Evolutionary conservation across 305 asterid genomes (phyloP), one percentile per base, ranked within the genome.

Genomic region (Vinca major): DNA sequence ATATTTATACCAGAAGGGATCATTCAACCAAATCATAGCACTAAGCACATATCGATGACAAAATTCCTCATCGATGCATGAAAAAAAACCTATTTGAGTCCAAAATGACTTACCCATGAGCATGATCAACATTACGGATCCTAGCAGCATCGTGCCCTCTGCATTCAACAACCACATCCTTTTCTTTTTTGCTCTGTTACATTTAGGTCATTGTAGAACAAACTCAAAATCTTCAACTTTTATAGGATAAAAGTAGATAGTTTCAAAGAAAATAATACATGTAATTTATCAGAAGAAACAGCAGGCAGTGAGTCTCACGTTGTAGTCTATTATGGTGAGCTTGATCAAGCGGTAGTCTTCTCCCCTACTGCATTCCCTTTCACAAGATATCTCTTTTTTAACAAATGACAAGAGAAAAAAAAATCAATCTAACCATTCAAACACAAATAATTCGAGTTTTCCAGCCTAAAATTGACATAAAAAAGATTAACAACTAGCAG

Each of bases 111-210:
- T 82, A 94, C 97, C 97, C 99, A 58, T 94, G 99, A 79, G 96
- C 99, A 78, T 91, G 96, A 43, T 94, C 90, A 21, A 88, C 77
- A 73, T 80, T 86, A 39, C 81, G 64, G 56, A 94, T 85, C 82
- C 91, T 84, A 71, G 99, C 96, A 36, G 98, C 98, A 84, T 94
- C 99, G 71, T 91, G 99, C 63, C 99, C 99, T 88, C 86, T 86
- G 84, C 97, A 91, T 63, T 94, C 96, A 75, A 93, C 97, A 71
- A 93, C 85, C 3, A 91, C 70, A 53, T 83, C 88, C 76, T 79
- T 82, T 75, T 91, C 96, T 76, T 71, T 84, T 80, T 80, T 85
- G 63, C 81, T 86, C 97, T 93, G 84, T 39, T 6, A 63, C 54
- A 74, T 66, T 26, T 58, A 65, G 47, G 33, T 63, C 66, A 41